These are phyloP conservation scores for Naganishia sp. DNA, from an alignment of 1,284 basidiomycete genomes.

Conservation along the genomic window DNA sequence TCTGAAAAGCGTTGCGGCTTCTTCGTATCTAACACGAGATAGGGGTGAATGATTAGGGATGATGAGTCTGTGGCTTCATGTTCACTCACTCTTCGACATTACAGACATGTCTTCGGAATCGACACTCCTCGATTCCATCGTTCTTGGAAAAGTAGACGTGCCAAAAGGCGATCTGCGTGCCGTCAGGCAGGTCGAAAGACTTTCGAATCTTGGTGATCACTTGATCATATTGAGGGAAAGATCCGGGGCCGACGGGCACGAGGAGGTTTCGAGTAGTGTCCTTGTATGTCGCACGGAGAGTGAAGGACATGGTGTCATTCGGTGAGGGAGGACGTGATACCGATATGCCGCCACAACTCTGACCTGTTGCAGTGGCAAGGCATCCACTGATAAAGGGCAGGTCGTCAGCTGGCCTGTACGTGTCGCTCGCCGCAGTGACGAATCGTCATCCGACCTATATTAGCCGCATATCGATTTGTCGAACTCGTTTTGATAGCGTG, in stretches of 20 bases:
- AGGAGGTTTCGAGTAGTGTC: slow-evolving; percentile 52
- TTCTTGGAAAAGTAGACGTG: slow-evolving; percentile 48
- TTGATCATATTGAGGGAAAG: slow-evolving; percentile 47
- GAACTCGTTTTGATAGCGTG: too few relatives aligned
- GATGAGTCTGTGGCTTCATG: not conserved
- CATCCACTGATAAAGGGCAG: slow-evolving; percentile 4
- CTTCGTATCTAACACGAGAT: slow-evolving; percentile 44
- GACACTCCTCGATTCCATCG: slow-evolving; percentile 47
- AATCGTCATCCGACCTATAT: not conserved
- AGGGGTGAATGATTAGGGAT: slow-evolving; percentile 10
- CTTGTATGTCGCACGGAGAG: slow-evolving; percentile 52
- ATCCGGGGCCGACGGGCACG: slow-evolving; percentile 34
- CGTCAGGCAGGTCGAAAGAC: slow-evolving; percentile 49
- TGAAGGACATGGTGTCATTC: slow-evolving; percentile 42
- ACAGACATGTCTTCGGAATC: slow-evolving; percentile 54
- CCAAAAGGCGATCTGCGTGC: slow-evolving; percentile 49
- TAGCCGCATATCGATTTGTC: not conserved
- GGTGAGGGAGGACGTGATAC: not conserved
- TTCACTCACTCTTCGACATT: slow-evolving; percentile 50
- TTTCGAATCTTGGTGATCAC: slow-evolving; percentile 49
- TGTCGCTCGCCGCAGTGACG: slow-evolving; percentile 5
- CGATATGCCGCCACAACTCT: not conserved
- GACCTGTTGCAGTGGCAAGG: not conserved
- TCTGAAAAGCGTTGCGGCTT: slow-evolving; percentile 44
- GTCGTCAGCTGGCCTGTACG: slow-evolving; percentile 13